Conservation (phyloP, 2,329 filamentous ascomycete genomes). For the Cephalotrichum gorgonifer region DNA sequence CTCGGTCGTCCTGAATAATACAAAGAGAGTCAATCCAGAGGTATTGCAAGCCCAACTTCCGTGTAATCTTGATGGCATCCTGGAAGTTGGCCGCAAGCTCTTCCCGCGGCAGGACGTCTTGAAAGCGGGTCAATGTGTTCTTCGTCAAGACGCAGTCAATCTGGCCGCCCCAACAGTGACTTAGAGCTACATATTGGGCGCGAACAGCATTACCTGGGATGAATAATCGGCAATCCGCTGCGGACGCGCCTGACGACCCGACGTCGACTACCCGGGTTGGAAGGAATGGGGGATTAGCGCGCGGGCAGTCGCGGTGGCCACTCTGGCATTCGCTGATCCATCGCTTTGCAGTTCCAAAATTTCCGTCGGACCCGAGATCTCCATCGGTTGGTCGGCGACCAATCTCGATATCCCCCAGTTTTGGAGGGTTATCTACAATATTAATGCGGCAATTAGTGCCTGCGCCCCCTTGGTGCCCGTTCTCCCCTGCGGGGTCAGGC, state of each 20-base stretch:
- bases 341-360: no score
- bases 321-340: not conserved
- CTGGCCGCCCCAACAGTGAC: not conserved
- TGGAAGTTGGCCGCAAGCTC: not conserved
- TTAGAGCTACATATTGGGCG: not conserved
- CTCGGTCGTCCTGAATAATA: not conserved
- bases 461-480: no score
- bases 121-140: not conserved
- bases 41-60: not conserved
- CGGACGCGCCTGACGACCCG: no score
- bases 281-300: not conserved
- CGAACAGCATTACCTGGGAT: not conserved
- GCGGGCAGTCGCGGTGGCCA: not conserved
- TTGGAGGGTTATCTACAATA: no score
- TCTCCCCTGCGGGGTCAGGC: no score
- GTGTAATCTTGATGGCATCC: not conserved
- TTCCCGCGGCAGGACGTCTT: not conserved
- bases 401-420: no score
- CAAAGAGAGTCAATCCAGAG: not conserved
- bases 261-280: not conserved
- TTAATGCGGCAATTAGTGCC: no score
- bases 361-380: no score
- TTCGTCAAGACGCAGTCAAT: not conserved
- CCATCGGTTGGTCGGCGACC: no score
- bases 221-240: not conserved